Conservation (phyloP, 1,139 yeast species). For the Blastobotrys aristatus region DNA sequence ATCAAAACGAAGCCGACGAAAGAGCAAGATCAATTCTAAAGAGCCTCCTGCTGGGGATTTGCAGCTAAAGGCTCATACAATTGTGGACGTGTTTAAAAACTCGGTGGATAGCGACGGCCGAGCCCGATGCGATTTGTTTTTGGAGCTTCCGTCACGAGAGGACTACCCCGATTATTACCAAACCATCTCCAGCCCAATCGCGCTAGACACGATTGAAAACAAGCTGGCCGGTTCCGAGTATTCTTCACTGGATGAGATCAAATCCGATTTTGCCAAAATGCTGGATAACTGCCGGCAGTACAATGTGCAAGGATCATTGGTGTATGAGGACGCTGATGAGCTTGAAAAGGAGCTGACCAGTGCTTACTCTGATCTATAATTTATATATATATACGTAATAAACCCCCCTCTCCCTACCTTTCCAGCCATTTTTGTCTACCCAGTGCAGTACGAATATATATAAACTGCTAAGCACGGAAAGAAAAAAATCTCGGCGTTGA, state of each 20-base stretch:
- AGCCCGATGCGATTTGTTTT: conserved; percentile 51
- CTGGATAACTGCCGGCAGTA: conserved; percentile 78
- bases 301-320: conserved; percentile 85
- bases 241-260: conserved; percentile 51
- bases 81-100: conserved; percentile 23
- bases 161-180: conserved; percentile 85
- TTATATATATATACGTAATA: background rate
- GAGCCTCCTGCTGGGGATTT: background rate
- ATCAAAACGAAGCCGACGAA: background rate
- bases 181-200: conserved; percentile 74
- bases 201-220: conserved; percentile 62
- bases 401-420: background rate
- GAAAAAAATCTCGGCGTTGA: background rate
- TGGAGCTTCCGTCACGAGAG: conserved; percentile 60
- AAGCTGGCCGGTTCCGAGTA: conserved; percentile 47
- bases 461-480: background rate
- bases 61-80: conserved; percentile 20
- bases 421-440: too few relatives aligned
- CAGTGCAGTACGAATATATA: background rate
- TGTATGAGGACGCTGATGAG: conserved; percentile 67
- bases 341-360: conserved; percentile 41
- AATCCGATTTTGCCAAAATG: conserved; percentile 72
- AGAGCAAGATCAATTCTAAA: background rate
- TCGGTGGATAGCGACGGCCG: conserved; percentile 30
- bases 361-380: background rate